Base-by-base conservation (phyloP, 768 basidiomycete species). In the Xerocomellus chrysenteron region DNA sequence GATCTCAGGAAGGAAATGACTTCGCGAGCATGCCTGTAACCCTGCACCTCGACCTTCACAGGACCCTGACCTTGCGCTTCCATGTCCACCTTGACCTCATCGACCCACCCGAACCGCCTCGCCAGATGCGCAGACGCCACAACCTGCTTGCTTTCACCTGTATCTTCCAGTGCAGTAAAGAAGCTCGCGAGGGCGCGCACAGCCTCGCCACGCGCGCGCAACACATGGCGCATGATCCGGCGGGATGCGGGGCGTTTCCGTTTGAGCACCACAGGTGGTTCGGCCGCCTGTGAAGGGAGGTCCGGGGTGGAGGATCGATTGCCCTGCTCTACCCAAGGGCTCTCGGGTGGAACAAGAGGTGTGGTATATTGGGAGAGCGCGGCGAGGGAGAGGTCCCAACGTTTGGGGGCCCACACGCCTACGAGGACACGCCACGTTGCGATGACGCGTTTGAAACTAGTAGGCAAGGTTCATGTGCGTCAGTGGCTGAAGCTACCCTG, bases 361-460 rank as follows among this genome's bases (percentile, higher is more conserved):
- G 80, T 83, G 9, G 82, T 90, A 68, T 91, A 92, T 54, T 82
- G 85, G 14, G 85, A 78, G 49, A 96, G 80, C 4, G 88, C 84
- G n/a, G 82, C 67, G 26, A 90, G 70, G 5, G 91, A 82, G 43
- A 95, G 76, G 61, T 97, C 95, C 86, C 87, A 92, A 44, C 75
- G 77, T 68, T 83, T 86, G 6, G 95, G 94, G 1, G 82, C 81
- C 97, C 97, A 98, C 13, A 98, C 85, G 8, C 95, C 97, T 60
- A 98, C 83, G 14, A 99, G 82, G n/a, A 97, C 86, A 52, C 93
- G 87, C 94, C 96, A 99, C n/a, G 94, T 86, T 6, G 95, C 92
- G 17, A 89, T 79, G 47, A 96, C 81, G 41, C 90, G 90, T 73
- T 94, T 96, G 47, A 86, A 83, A 32, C 94, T 94, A 66, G 24